Conservation (phyloP, 257 asterid species). For the Leonotis leonurus region DNA sequence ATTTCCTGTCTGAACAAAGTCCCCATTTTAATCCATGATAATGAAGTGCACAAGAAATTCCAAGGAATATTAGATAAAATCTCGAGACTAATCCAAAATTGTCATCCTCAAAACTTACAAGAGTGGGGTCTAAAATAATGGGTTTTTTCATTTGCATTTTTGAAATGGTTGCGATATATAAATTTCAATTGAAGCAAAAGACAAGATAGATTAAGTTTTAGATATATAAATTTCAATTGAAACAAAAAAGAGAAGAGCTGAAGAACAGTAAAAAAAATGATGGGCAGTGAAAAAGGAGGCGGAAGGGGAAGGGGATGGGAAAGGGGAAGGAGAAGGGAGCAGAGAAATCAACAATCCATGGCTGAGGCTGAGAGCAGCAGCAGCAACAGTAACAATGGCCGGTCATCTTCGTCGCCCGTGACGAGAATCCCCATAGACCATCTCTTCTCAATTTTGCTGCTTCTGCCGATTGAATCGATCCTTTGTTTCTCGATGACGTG, state of each 20-base stretch:
- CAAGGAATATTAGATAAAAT: neutral
- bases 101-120: constrained; percentile 1
- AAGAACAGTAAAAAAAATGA: too few species aligned
- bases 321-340: constrained; percentile 4
- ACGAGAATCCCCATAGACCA: constrained; percentile 58
- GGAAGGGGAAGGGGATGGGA: neutral
- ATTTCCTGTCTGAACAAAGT: too few species aligned
- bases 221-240: too few species aligned
- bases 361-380: constrained; percentile 28
- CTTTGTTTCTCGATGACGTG: constrained; percentile 58
- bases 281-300: constrained; percentile 26
- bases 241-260: neutral
- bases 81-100: neutral
- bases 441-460: constrained; percentile 58
- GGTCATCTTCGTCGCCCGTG: constrained; percentile 32
- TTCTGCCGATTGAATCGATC: constrained; percentile 68
- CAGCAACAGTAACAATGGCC: constrained; percentile 23
- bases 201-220: too few species aligned
- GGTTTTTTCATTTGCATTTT: neutral
- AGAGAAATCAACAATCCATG: constrained; percentile 36
- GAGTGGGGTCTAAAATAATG: constrained; percentile 2
- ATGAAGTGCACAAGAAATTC: neutral
- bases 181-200: too few species aligned
- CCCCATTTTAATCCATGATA: too few species aligned
- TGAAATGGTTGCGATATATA: too few species aligned